phyloP scores from a whole-genome alignment of 371 early-diverging fungal species.

The Lichtheimia corymbifera region DNA sequence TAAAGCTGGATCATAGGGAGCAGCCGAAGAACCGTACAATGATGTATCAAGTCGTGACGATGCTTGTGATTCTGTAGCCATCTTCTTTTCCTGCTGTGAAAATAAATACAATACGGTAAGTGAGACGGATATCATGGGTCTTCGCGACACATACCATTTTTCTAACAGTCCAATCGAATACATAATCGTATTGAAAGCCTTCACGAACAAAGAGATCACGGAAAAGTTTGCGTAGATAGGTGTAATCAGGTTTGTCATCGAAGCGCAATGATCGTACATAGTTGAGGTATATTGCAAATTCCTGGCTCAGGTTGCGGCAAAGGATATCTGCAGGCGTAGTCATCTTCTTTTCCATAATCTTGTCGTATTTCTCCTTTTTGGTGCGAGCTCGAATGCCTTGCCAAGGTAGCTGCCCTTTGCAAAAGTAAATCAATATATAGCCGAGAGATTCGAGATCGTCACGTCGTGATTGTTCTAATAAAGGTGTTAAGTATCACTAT shows the following conservation, averaged over 20 bases:
- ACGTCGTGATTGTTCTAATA: constrained; percentile 94
- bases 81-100: constrained; percentile 23
- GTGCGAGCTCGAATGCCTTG: constrained; percentile 98
- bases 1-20: constrained; percentile 18
- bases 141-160: constrained; percentile 38
- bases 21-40: constrained; percentile 17
- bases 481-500: neutral
- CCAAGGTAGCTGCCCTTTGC: constrained; percentile 98
- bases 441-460: constrained; percentile 99
- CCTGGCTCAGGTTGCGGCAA: constrained; percentile 95
- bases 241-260: constrained; percentile 99
- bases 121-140: neutral
- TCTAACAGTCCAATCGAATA: constrained; percentile 94
- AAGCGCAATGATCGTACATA: constrained; percentile 96
- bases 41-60: constrained; percentile 15
- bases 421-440: constrained; percentile 99
- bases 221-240: constrained; percentile 95
- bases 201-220: constrained; percentile 94
- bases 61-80: constrained; percentile 15
- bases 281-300: constrained; percentile 95
- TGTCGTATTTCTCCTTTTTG: constrained; percentile 99
- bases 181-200: constrained; percentile 95
- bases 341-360: constrained; percentile 99
- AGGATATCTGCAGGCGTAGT: constrained; percentile 96
- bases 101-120: neutral